Evolutionary conservation across 768 basidiomycete species (phyloP).

Genomic region (Sistotremastrum niveocremeum): DNA sequence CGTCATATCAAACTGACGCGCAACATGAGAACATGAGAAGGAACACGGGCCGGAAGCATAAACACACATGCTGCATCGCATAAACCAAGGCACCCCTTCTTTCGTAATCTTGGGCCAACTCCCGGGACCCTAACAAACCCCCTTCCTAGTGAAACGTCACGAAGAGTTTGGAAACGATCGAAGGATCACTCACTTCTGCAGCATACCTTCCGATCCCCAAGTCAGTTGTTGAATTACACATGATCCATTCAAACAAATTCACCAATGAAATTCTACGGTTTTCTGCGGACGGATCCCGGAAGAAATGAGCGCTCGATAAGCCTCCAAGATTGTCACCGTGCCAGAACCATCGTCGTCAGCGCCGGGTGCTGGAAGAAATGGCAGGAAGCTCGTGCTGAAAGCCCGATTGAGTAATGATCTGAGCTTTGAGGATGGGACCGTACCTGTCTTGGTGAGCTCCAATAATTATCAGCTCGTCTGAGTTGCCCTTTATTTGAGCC

Average conservation of each 20-base stretch:
- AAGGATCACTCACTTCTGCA: too few species aligned
- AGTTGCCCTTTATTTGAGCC: constrained; percentile 61
- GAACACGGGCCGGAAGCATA: neutral
- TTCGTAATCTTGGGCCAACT: constrained; percentile 38
- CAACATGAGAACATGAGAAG: too few species aligned
- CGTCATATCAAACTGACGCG: constrained; percentile 71
- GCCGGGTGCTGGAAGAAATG: constrained; percentile 21
- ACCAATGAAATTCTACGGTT: constrained; percentile 74
- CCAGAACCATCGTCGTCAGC: constrained; percentile 58
- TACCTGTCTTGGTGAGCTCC: constrained; percentile 79
- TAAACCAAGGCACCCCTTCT: constrained; percentile 30
- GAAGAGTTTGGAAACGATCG: too few species aligned
- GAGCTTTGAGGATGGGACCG: constrained; percentile 3
- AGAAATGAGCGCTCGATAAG: constrained; percentile 56
- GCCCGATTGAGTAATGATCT: constrained; percentile 6
- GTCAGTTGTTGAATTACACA: too few species aligned
- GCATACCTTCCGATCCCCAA: too few species aligned
- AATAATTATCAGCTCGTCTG: constrained; percentile 53
- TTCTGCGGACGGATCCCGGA: constrained; percentile 54
- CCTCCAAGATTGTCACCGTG: constrained; percentile 66
- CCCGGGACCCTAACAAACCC: constrained; percentile 70
- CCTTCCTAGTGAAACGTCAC: constrained; percentile 36
- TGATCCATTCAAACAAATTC: neutral
- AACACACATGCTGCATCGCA: constrained; percentile 29
- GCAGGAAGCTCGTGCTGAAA: constrained; percentile 1